Evolutionary conservation across 805 yeast species (phyloP), one percentile per base, ranked within the genome.

Genomic region (Schwanniomyces yamadae): DNA sequence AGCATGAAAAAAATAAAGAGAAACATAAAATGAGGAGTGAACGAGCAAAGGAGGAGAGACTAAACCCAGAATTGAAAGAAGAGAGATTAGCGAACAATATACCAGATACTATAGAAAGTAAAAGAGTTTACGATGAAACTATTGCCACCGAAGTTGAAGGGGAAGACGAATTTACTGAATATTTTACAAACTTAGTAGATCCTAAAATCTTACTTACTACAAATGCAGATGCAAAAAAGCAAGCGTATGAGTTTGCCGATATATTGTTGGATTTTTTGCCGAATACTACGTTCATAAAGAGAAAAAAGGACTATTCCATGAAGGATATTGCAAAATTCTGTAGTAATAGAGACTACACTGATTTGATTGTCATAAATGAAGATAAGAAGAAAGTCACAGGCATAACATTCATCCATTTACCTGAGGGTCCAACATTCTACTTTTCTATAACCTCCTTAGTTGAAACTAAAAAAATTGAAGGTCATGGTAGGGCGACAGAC

Each of bases 171-270:
- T 85, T 85, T 55, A 74, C 69, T 23, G 57, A 62, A 20, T 80
- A 80, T 52, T 84, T 83, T 52, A 64, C 66, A 15, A 71, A 72
- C 28, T 35, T 37, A 16, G 40, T 44, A 19, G 48, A 35, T 9
- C 98, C 99, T 30, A 93, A 93, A 59, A 84, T 93, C 30, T 70
- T 93, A 37, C 66, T 93, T 36, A 93, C 99, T 6, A 93, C 99
- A 6, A 88, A 81, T 60, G 86, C 86, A 25, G 73, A 80, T 49
- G 96, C 98, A 11, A 81, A 80, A 50, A 86, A 85, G 54, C 76
- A 77, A 25, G 97, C 96, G 0, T 90, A 88, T 57, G 90, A 84
- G 53, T 89, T 93, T 66, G 90, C 96, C 6, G 93, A 90, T 44
- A 73, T 84, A 37, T 66, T 93, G 46, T 76, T 85, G 65, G 96